These are phyloP conservation scores for Globisporangium paddicum DNA, from an alignment of 352 stramenopile species.

Conservation along the genomic window DNA sequence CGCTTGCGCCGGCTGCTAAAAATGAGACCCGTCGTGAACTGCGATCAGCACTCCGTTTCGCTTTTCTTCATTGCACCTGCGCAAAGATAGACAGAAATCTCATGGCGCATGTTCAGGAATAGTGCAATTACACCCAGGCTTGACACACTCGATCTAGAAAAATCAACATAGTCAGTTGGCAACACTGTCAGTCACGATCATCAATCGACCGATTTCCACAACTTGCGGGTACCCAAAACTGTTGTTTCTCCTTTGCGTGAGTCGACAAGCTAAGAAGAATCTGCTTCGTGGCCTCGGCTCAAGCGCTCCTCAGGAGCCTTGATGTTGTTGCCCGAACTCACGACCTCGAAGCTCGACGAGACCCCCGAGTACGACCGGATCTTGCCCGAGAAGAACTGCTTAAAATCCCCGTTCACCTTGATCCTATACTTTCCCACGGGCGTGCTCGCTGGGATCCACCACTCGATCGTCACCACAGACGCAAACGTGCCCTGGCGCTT, in stretches of 20 bases:
- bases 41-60: neutral
- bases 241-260: neutral
- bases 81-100: slow-evolving; percentile 2
- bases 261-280: neutral
- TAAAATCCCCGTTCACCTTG: slow-evolving; percentile 78
- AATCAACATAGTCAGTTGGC: neutral
- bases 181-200: no score
- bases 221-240: neutral
- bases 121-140: neutral
- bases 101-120: neutral
- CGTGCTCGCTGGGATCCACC: slow-evolving; percentile 46
- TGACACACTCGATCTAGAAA: neutral
- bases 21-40: neutral
- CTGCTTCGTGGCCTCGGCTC: neutral
- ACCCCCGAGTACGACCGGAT: slow-evolving; percentile 49
- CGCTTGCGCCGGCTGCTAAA: slow-evolving; percentile 2
- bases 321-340: neutral
- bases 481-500: slow-evolving; percentile 60
- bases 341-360: slow-evolving; percentile 54
- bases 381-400: slow-evolving; percentile 49
- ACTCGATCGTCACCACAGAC: slow-evolving; percentile 68
- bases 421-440: slow-evolving; percentile 58
- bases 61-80: neutral
- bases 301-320: neutral
- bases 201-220: neutral